Evolutionary conservation across 345 rosid species (phyloP), one percentile per base, ranked within the genome.

Genomic region (Moringa oleifera): DNA sequence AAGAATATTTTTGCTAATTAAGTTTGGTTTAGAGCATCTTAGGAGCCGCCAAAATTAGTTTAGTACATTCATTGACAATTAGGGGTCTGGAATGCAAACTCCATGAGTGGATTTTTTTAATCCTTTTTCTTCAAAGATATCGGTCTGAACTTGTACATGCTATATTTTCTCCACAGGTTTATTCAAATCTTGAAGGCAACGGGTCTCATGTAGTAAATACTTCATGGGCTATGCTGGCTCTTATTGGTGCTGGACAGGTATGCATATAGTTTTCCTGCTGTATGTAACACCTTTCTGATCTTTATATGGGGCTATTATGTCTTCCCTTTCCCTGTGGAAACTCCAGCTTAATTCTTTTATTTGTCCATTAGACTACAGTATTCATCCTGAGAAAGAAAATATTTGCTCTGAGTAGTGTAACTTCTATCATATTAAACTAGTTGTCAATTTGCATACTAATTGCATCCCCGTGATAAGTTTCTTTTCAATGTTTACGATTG

Each of bases 221-320:
- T 21, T 72, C 72, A 62, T 86, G 87, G 93, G 89, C 93, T 64
- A 69, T 84, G 81, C 63, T 84, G 54, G 57, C 87, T 53, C 80
- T 86, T 36, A 81, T 83, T 50, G 76, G 55, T 36, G 93, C 87
- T 65, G 93, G 83, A 53, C 93, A 86, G 80, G 89, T 86, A 73
- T 58, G 37, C 8, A 18, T 53, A 60, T 28, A 64, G 45, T 55
- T 19, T 16, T 61, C 19, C 19, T 37, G 61, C 25, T 18, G 33
- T 49, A 8, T 20, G 49, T 22, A 33, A 52, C 37, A 47, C n/a
- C 59, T 28, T 56, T 59, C 62, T 50, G 49, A 49, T 47, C 25
- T 12, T 55, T 28, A 17, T 18, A 23, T 16, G 52, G 25, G 0
- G 22, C 45, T 55, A 20, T 0, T 36, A 46, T 58, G 55, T 33